These are phyloP conservation scores for Hordeum vulgare DNA, from an alignment of 176 grass and related monocot genomes.

Conservation along the genomic window DNA sequence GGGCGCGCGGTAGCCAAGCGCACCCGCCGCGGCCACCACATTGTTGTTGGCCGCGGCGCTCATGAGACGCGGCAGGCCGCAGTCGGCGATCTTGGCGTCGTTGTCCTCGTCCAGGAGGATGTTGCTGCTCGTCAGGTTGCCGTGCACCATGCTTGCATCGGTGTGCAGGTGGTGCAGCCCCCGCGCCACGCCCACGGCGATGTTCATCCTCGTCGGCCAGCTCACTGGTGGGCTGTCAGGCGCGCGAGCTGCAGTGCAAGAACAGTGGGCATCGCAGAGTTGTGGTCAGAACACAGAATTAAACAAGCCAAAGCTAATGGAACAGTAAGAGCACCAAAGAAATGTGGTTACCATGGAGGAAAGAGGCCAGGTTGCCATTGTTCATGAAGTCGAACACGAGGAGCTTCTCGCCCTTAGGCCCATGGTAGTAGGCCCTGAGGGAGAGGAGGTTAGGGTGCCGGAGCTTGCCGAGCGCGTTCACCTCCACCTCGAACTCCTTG, in stretches of 20 bases:
- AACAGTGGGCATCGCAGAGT: background rate
- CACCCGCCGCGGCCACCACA: slow-evolving; percentile 59
- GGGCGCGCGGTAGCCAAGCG: slow-evolving; percentile 75
- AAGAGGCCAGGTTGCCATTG: slow-evolving; percentile 78
- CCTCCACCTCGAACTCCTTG: slow-evolving; percentile 89
- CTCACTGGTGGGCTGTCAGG: slow-evolving; percentile 42
- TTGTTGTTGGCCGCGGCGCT: slow-evolving; percentile 65
- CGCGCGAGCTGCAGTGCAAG: slow-evolving; percentile 43
- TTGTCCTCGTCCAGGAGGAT: slow-evolving; percentile 72
- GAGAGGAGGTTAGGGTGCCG: slow-evolving; percentile 78
- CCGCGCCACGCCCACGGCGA: slow-evolving; percentile 50
- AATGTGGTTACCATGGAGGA: slow-evolving; percentile 72
- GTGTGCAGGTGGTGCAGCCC: slow-evolving; percentile 77
- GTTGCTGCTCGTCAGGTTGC: slow-evolving; percentile 85
- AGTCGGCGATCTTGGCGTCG: slow-evolving; percentile 67
- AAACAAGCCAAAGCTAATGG: background rate
- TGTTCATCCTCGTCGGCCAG: slow-evolving; percentile 80
- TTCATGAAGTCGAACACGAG: slow-evolving; percentile 94
- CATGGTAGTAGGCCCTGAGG: slow-evolving; percentile 73
- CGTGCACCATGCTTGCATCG: slow-evolving; percentile 69
- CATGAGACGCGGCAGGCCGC: slow-evolving; percentile 82
- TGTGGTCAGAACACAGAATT: background rate
- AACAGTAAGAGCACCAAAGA: background rate
- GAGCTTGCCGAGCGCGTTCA: slow-evolving; percentile 65
- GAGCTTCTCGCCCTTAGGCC: slow-evolving; percentile 96